Evolutionary conservation across 345 rosid genomes (phyloP).

Genomic region (Citrus australasica): DNA sequence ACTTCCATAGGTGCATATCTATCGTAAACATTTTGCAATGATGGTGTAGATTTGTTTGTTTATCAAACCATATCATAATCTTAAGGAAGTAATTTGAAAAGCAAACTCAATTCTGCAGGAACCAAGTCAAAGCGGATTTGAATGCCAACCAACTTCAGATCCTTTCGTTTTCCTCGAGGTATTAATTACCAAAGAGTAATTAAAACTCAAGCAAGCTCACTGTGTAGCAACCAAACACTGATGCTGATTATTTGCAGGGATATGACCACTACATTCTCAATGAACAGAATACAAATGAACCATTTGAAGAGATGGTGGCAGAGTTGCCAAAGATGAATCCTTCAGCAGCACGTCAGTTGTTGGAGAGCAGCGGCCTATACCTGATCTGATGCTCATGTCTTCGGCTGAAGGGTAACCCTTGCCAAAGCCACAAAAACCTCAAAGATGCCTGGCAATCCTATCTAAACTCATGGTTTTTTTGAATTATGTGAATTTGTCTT

Average conservation of each 20-base stretch:
- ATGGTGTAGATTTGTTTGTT: not conserved
- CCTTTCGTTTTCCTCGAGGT: slow-evolving; percentile 53
- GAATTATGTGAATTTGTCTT: not conserved
- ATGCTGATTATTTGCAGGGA: slow-evolving; percentile 38
- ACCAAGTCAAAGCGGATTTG: slow-evolving; percentile 47
- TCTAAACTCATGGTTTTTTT: not conserved
- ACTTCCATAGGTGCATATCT: not conserved
- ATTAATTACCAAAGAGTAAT: not conserved
- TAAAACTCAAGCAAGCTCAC: not conserved
- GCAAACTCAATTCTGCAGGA: slow-evolving; percentile 39
- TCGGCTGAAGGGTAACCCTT: slow-evolving; percentile 23
- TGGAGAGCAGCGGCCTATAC: slow-evolving; percentile 52
- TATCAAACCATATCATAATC: not conserved
- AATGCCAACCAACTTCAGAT: slow-evolving; percentile 32
- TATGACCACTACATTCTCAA: slow-evolving; percentile 43
- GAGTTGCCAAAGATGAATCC: slow-evolving; percentile 41
- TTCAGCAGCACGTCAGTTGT: slow-evolving; percentile 40
- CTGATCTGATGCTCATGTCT: slow-evolving; percentile 35
- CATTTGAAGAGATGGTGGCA: slow-evolving; percentile 51
- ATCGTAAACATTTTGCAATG: not conserved
- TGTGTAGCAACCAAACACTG: not conserved
- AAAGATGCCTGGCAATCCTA: not conserved
- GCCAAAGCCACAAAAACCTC: slow-evolving; percentile 2
- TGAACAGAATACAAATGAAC: slow-evolving; percentile 34
- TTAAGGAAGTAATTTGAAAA: not conserved